Base-by-base conservation (phyloP, 1,284 basidiomycete species). In the Neolentinus lepideus region DNA sequence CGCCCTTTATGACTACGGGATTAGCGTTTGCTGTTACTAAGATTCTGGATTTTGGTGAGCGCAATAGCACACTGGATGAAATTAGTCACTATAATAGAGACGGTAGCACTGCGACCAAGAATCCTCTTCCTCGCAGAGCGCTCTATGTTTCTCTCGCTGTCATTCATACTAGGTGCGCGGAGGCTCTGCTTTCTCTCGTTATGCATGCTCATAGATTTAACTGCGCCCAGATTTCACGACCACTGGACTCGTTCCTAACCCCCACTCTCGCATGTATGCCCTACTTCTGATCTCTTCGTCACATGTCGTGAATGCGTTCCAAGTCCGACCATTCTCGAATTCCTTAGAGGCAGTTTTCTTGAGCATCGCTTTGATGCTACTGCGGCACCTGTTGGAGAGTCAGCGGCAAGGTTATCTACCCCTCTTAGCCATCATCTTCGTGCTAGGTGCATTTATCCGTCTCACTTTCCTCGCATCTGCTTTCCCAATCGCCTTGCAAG, bases 271-370 rank as follows among this genome's bases (percentile, higher is more conserved):
- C 6, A 54, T 59, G 19, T 46, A 60, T 33, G 66, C 66, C 22
- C 54, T 73, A 9, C 51, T 71, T n/a, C 61, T 75, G 8, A 57
- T 75, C n/a, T 70, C 64, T 0, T 73, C 73, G 9, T 75, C 73
- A 29, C 67, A 74, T 38, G 67, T 73, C 53, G 61, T 65, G 31
- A 64, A 65, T 52, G 72, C 73, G 2, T 73, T 73, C 48, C 74
- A 75, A 58, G 58, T 72, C 24, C 66, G 73, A 35, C 71, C 73
- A 1, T 75, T 75, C 56, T 71, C 74, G 21, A 75, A 74, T 54
- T 68, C 71, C 2, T 57, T 72, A 2, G 73, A 75, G 59, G 64
- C 70, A 2, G 53, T 69, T 2, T 47, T 70, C n/a, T 53, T 75
- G 3, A 63, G 68, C 6, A 45, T 68, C 11, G 69, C 63, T 21